A percentile compares a stretch with the other conserved stretches of the same genome.
Conservation (phyloP, 2,329 filamentous ascomycete genomes). For the Aspergillus fijiensis region DNA sequence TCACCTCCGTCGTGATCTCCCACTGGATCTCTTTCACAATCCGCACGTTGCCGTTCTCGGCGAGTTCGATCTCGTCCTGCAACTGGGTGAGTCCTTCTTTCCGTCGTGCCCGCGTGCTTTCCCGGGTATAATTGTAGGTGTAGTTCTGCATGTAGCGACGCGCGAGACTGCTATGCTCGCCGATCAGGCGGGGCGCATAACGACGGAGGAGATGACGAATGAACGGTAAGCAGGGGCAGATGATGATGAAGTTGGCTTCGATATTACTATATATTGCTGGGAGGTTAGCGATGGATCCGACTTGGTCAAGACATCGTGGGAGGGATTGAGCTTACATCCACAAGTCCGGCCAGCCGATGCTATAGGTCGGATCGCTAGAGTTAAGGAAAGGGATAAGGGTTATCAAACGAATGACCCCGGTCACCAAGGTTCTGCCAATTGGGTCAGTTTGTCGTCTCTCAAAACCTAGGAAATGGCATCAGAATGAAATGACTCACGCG, state of each 20-base stretch:
- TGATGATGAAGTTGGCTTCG: conserved; percentile 28
- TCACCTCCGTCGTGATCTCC: conserved; percentile 19
- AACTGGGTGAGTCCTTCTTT: conserved; percentile 12
- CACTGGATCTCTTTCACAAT: conserved; percentile 24
- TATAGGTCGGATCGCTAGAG: conserved; percentile 13
- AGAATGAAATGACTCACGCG: conserved; percentile 18
- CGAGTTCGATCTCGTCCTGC: conserved; percentile 20
- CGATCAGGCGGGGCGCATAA: conserved; percentile 21
- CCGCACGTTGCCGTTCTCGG: conserved; percentile 14
- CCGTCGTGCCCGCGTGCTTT: conserved; percentile 12
- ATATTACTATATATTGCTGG: conserved; percentile 17
- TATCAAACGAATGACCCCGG: conserved; percentile 21
- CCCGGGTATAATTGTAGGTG: conserved; percentile 7
- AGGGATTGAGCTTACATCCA: conserved; percentile 17
- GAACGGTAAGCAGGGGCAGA: conserved; percentile 26
- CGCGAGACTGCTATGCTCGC: conserved; percentile 15
- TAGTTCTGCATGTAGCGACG: conserved; percentile 12
- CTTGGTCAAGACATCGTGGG: background rate
- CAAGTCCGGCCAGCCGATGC: conserved; percentile 14
- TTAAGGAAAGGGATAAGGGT: conserved; percentile 18
- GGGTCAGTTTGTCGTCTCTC: background rate
- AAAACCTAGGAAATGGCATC: too few relatives aligned
- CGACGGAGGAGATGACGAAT: conserved; percentile 26
- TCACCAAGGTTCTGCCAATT: conserved; percentile 19
- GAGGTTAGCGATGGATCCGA: background rate